Conservation (phyloP, 2,329 filamentous ascomycete species). For the Ascocoryne sarcoides region DNA sequence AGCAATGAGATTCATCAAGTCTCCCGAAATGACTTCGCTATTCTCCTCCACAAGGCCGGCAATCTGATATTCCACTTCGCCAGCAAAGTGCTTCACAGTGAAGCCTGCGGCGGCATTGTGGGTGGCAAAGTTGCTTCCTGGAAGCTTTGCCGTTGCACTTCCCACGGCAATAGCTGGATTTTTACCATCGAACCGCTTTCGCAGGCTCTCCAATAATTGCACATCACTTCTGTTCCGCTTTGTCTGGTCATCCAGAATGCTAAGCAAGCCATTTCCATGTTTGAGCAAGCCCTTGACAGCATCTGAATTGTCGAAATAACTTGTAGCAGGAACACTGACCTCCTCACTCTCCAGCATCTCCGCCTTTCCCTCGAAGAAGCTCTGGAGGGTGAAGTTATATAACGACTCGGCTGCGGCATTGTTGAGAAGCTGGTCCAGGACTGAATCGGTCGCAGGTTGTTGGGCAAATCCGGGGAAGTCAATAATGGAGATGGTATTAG, state of each 20-base stretch:
- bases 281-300: conserved; percentile 88
- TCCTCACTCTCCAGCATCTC: conserved; percentile 93
- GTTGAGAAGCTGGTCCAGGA: conserved; percentile 85
- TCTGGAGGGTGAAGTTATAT: conserved; percentile 88
- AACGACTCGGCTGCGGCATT: conserved; percentile 89
- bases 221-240: conserved; percentile 79
- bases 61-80: conserved; percentile 89
- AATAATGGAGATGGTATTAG: conserved; percentile 88
- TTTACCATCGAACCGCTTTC: conserved; percentile 90
- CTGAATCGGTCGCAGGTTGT: conserved; percentile 72
- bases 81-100: conserved; percentile 89
- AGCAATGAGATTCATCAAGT: conserved; percentile 89
- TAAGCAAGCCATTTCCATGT: conserved; percentile 81
- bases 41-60: conserved; percentile 89
- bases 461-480: conserved; percentile 96
- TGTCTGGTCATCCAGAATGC: conserved; percentile 94
- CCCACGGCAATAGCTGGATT: conserved; percentile 82
- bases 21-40: conserved; percentile 88
- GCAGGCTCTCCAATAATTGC: conserved; percentile 82
- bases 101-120: conserved; percentile 75
- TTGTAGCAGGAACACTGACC: conserved; percentile 79
- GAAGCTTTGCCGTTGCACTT: conserved; percentile 64
- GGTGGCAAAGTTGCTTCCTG: conserved; percentile 83
- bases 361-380: conserved; percentile 91
- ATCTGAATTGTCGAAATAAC: conserved; percentile 96